Evolutionary conservation across 768 basidiomycete genomes (phyloP).

Genomic region (Tulasnella sp.): DNA sequence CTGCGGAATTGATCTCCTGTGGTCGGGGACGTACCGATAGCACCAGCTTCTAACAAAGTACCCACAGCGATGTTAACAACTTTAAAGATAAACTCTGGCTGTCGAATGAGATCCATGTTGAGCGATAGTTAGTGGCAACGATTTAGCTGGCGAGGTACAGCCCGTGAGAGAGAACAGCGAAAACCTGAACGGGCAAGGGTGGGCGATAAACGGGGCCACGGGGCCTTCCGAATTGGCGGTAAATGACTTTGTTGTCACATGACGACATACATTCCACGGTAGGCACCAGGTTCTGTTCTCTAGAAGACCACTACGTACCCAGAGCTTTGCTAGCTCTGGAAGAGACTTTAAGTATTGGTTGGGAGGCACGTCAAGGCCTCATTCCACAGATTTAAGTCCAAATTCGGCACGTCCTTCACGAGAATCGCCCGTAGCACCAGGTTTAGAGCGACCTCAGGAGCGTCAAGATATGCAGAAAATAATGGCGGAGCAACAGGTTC

Average conservation of each 20-base stretch:
- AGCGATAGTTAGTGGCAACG: neutral
- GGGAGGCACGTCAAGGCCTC: neutral
- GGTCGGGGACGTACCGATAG: conserved; percentile 12
- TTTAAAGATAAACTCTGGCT: conserved; percentile 12
- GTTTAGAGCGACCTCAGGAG: neutral
- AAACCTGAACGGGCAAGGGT: no score
- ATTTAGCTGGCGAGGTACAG: no score
- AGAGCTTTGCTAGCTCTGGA: no score
- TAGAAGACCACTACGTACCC: no score
- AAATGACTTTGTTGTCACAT: neutral
- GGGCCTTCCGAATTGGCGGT: neutral
- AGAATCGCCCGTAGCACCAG: conserved; percentile 7
- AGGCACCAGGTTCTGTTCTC: neutral
- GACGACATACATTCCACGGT: neutral
- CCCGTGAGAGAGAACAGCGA: no score
- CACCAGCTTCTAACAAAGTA: conserved; percentile 1
- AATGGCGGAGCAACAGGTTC: neutral
- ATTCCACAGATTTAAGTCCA: conserved; percentile 7
- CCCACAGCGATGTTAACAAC: conserved; percentile 9
- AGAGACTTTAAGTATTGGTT: no score
- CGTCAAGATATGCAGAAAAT: conserved; percentile 1
- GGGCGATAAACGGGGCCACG: neutral
- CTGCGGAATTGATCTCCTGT: neutral
- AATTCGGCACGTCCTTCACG: conserved; percentile 6
- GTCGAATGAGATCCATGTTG: conserved; percentile 2